Evolutionary conservation across 306 rosid genomes (phyloP).

Genomic region (Cucurbita moschata): DNA sequence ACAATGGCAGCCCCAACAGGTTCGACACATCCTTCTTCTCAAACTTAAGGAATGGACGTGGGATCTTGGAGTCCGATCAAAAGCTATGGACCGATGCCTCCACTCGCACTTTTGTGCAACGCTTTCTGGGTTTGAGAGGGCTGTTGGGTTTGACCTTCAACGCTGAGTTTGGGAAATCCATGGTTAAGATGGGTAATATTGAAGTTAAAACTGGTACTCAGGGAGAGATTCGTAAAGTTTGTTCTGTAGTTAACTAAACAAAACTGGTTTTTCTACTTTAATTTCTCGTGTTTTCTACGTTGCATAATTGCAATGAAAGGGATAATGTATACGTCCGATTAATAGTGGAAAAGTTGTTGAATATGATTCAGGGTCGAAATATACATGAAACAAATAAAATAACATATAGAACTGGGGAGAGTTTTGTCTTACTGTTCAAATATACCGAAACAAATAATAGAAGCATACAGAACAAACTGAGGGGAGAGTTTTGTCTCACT

Average conservation of each 20-base stretch:
- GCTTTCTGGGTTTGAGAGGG: neutral
- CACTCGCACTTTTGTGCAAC: neutral
- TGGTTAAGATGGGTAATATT: constrained; percentile 6
- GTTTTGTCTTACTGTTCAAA: no score
- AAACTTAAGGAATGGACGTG: neutral
- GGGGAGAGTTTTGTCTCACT: no score
- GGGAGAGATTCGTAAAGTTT: neutral
- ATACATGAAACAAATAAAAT: no score
- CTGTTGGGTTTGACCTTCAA: neutral
- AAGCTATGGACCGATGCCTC: constrained; percentile 5
- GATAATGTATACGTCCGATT: no score
- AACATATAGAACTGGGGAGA: no score
- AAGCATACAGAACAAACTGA: no score
- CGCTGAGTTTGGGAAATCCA: neutral
- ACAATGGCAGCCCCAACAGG: neutral
- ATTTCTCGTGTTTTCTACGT: no score
- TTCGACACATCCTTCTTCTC: neutral
- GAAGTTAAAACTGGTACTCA: neutral
- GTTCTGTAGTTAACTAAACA: neutral
- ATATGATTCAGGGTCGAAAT: no score
- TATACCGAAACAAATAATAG: no score
- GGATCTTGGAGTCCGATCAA: constrained; percentile 4
- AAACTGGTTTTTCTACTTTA: no score
- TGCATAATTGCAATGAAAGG: no score
- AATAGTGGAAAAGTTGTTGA: no score